Base-by-base conservation (phyloP, 495 filamentous ascomycete genomes). In the Penicillium taxi region DNA sequence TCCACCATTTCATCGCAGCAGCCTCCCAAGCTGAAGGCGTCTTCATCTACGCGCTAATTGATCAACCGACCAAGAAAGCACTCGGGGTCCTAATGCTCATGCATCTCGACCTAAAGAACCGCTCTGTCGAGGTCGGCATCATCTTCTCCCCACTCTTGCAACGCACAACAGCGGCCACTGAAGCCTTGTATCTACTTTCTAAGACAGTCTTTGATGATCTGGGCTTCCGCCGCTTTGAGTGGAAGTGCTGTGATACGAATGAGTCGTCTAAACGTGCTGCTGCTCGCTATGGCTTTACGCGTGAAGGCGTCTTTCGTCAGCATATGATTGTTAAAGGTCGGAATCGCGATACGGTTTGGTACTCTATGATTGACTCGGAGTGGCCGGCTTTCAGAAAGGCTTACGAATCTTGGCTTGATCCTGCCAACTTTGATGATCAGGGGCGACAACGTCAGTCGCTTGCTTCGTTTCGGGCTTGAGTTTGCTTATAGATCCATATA, bases 171-270 rank as follows among this genome's bases (percentile, higher is more conserved):
- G 30, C 38, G 6, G 67, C 72, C 0, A 77, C 75, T 0, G 74
- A 77, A 38, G 55, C 60, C 9, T 47, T 70, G 24, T 78, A 69
- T 39, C 50, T 80, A 8, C 1, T 52, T 75, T 27, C 49, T 2
- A 51, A 54, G 13, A 50, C 70, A 21, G 55, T 57, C 1, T 71
- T 80, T 39, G 63, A 70, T 13, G 59, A 64, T 6, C 45, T 77
- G n/a, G 64, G 66, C 0, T 77, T 69, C 41, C 47, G 64, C 20
- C 62, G 76, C 13, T 62, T 73, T 14, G 74, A 78, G 50, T 80
- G 76, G 75, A 78, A 78, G 42, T 72, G 68, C 42, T 57, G 78
- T 48, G 26, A 55, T 18, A 51, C 69, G 4, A 78, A 80, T 47
- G 61, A 47, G 21, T 45, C 61, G 1, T 72, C 67, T 13, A 55